These are phyloP conservation scores for Cadophora luteo-olivacea DNA, from an alignment of 2,329 filamentous ascomycete genomes.

Conservation along the genomic window DNA sequence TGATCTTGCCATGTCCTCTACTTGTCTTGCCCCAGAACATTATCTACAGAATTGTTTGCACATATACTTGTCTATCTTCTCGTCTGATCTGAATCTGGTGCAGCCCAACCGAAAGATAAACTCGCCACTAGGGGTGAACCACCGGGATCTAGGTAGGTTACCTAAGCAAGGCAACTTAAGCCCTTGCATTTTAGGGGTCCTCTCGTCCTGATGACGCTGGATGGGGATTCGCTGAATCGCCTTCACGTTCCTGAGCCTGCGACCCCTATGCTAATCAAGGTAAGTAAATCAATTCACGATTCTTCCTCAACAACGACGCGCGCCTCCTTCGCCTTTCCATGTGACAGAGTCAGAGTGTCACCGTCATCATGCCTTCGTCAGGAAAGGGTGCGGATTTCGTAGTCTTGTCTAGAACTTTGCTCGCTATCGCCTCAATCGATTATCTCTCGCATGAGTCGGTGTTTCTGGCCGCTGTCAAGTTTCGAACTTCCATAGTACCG, in stretches of 20 bases:
- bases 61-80: neutral
- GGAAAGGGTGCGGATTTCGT: too few relatives aligned
- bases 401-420: too few relatives aligned
- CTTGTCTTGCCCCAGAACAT: too few relatives aligned
- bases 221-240: neutral
- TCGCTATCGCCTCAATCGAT: too few relatives aligned
- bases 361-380: too few relatives aligned
- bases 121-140: neutral
- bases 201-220: neutral
- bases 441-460: too few relatives aligned
- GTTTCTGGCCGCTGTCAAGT: neutral
- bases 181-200: conserved; percentile 6
- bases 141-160: conserved; percentile 12
- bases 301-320: conserved; percentile 1
- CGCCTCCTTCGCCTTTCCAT: neutral
- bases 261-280: neutral
- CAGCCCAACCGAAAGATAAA: neutral
- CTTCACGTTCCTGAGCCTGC: neutral
- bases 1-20: neutral
- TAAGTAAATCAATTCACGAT: too few relatives aligned
- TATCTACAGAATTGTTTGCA: neutral
- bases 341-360: too few relatives aligned
- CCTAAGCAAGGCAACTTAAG: neutral
- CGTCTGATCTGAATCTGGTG: neutral
- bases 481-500: too few relatives aligned